These are phyloP conservation scores for Blastobotrys proliferans DNA, from an alignment of 1,139 yeast genomes.

Conservation along the genomic window DNA sequence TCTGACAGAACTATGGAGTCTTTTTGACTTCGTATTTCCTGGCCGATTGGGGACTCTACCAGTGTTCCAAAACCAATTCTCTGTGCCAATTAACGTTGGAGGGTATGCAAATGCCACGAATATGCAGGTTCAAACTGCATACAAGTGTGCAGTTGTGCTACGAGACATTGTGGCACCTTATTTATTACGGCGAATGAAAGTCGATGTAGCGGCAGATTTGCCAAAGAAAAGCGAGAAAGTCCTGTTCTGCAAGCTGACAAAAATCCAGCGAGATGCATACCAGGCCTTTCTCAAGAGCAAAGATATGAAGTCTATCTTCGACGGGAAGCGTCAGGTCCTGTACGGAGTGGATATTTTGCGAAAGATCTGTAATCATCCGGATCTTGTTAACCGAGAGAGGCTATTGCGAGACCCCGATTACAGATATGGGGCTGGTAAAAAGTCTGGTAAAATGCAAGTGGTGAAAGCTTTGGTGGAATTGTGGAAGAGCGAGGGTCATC, in stretches of 20 bases:
- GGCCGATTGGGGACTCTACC: conserved; percentile 94
- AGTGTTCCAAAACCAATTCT: conserved; percentile 86
- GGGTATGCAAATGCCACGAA: conserved; percentile 98
- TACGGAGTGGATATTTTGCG: conserved; percentile 88
- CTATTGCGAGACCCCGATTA: conserved; percentile 43
- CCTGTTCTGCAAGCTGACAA: conserved; percentile 79
- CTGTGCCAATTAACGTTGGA: conserved; percentile 92
- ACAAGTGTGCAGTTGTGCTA: conserved; percentile 88
- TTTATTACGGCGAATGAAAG: conserved; percentile 76
- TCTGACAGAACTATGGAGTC: conserved; percentile 84
- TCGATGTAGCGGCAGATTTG: conserved; percentile 93
- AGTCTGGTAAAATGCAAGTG: conserved; percentile 91
- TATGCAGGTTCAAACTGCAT: conserved; percentile 93
- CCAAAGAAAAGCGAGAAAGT: conserved; percentile 96
- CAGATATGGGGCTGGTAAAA: conserved; percentile 58
- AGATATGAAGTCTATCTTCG: conserved; percentile 66
- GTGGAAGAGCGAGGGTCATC: conserved; percentile 77
- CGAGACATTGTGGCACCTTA: conserved; percentile 89
- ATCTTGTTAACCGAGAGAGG: conserved; percentile 59
- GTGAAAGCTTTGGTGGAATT: conserved; percentile 66
- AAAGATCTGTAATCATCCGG: conserved; percentile 96
- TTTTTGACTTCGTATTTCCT: conserved; percentile 92
- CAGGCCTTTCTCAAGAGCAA: conserved; percentile 69
- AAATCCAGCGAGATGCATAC: conserved; percentile 69
- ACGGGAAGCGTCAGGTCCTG: conserved; percentile 75